Percentiles rank a stretch among this genome's conserved stretches.
Conservation (phyloP, 148 eudicot genomes). For the Arctostaphylos glauca region DNA sequence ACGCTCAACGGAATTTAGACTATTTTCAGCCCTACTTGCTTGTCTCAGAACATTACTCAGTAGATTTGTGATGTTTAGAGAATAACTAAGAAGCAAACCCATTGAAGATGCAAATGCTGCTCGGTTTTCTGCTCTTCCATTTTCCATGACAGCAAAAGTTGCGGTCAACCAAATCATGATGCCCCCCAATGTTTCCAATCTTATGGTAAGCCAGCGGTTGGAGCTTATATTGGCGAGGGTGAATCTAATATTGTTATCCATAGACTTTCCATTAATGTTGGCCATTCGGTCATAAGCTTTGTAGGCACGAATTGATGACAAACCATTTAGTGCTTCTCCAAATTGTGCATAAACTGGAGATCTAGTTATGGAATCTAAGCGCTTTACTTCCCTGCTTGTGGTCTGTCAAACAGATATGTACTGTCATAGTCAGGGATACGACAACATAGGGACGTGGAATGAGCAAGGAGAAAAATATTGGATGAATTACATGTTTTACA, state of each 20-base stretch:
- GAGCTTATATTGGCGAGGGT: slow-evolving; percentile 47
- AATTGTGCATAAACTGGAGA: slow-evolving; percentile 68
- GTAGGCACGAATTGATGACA: slow-evolving; percentile 59
- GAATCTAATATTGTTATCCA: slow-evolving; percentile 59
- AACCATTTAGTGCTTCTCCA: slow-evolving; percentile 59
- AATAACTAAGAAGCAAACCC: slow-evolving; percentile 65
- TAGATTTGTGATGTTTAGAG: slow-evolving; percentile 53
- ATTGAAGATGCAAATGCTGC: slow-evolving; percentile 56
- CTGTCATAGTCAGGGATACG: not conserved
- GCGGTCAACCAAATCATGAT: slow-evolving; percentile 65
- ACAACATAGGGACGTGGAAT: not conserved
- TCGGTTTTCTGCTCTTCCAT: slow-evolving; percentile 37
- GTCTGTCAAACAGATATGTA: slow-evolving; percentile 31
- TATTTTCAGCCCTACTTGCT: slow-evolving; percentile 67
- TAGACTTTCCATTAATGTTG: slow-evolving; percentile 43
- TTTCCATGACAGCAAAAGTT: slow-evolving; percentile 61
- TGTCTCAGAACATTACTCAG: slow-evolving; percentile 51
- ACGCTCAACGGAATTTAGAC: slow-evolving; percentile 61
- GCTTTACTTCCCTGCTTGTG: slow-evolving; percentile 58
- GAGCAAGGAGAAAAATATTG: not conserved
- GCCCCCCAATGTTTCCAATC: slow-evolving; percentile 56
- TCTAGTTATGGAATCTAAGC: slow-evolving; percentile 57
- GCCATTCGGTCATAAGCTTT: slow-evolving; percentile 59
- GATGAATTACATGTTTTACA: not conserved
- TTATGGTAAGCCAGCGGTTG: slow-evolving; percentile 60